Conservation (phyloP, 208 protist genomes). For the Acanthamoeba healyi region DNA sequence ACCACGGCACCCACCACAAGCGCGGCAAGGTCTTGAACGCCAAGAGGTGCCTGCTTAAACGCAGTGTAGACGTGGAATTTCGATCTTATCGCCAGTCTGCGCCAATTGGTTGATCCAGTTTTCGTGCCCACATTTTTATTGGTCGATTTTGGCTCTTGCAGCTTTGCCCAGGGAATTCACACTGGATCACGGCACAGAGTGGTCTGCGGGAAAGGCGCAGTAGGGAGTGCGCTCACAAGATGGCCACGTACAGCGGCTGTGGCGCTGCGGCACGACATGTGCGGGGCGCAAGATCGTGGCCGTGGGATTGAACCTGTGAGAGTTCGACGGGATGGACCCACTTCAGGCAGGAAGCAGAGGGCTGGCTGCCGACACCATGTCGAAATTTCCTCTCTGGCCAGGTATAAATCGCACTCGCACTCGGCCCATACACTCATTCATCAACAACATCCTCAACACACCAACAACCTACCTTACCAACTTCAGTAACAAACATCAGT, state of each 20-base stretch:
- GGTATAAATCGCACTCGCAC: background rate
- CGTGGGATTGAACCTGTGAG: background rate
- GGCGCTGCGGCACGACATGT: background rate
- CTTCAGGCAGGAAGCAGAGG: constrained; percentile 1
- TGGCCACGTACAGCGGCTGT: background rate
- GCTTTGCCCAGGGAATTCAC: background rate
- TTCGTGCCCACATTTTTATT: background rate
- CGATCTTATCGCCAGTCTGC: background rate
- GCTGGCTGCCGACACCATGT: background rate
- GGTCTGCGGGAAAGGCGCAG: no score
- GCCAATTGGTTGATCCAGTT: background rate
- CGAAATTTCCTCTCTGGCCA: constrained; percentile 14
- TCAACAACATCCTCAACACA: background rate
- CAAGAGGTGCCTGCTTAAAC: no score
- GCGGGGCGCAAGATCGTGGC: background rate
- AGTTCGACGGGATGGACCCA: constrained; percentile 11
- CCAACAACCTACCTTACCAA: background rate
- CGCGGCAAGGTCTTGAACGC: no score
- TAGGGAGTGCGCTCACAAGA: no score
- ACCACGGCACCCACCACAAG: background rate
- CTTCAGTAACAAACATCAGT: background rate
- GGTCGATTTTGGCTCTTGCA: background rate
- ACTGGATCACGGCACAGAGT: background rate
- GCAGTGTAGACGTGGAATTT: background rate
- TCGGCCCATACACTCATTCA: background rate